phyloP scores from a whole-genome alignment of 768 basidiomycete genomes.

The Tulasnella sp. region DNA sequence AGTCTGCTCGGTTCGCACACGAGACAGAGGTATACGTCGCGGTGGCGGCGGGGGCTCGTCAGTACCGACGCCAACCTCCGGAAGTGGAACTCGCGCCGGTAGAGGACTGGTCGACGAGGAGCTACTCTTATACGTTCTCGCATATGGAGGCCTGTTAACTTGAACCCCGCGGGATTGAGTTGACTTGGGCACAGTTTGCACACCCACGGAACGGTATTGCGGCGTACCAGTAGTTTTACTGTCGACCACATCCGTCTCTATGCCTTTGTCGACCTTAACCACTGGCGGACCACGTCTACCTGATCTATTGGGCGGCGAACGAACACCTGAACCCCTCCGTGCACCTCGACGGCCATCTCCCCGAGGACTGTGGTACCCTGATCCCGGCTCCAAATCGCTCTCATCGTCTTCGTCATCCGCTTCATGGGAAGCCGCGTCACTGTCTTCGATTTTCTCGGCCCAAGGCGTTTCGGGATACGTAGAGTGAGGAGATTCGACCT shows the following conservation, averaged over 20 bases:
- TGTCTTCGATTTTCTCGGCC: slow-evolving; percentile 33
- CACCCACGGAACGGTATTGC: slow-evolving; percentile 56
- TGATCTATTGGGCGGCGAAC: slow-evolving; percentile 14
- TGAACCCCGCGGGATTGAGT: slow-evolving; percentile 53
- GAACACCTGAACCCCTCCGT: slow-evolving; percentile 24
- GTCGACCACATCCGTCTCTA: slow-evolving; percentile 19
- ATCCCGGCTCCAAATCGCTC: slow-evolving; percentile 33
- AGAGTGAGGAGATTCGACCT: neutral
- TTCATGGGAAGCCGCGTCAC: slow-evolving; percentile 33
- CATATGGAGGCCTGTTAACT: slow-evolving; percentile 31
- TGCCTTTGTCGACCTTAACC: slow-evolving; percentile 29
- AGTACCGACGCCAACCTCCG: neutral
- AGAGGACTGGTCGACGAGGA: slow-evolving; percentile 1
- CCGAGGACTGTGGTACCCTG: slow-evolving; percentile 43
- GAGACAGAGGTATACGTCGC: neutral
- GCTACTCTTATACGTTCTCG: neutral
- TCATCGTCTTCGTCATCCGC: slow-evolving; percentile 27
- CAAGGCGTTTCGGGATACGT: slow-evolving; percentile 27
- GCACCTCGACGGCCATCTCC: slow-evolving; percentile 31
- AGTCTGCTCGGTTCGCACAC: neutral
- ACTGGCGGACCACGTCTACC: neutral
- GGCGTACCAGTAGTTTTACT: slow-evolving; percentile 31
- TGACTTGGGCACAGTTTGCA: slow-evolving; percentile 58
- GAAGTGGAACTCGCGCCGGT: neutral
- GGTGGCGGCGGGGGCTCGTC: neutral